phyloP scores from a whole-genome alignment of 331 rosid species.

The Saraca asoca region DNA sequence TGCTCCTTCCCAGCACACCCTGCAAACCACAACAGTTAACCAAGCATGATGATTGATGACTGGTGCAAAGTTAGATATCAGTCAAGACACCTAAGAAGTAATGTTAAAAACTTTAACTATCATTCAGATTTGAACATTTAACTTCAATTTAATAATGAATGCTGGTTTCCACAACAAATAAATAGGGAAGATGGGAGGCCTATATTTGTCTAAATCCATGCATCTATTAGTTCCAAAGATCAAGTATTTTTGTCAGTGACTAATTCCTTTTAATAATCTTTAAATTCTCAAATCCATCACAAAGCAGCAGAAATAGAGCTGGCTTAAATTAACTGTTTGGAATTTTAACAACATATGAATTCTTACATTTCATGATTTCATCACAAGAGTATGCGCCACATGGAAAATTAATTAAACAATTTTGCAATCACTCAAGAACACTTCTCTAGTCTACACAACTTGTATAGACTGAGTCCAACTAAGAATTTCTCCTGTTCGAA shows the following conservation, averaged over 20 bases:
- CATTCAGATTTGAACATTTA: not conserved
- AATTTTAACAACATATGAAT: too few relatives aligned
- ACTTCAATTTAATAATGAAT: not conserved
- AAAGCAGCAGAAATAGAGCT: too few relatives aligned
- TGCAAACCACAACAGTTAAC: slow-evolving; percentile 1
- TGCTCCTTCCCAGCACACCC: not conserved
- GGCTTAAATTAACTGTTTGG: too few relatives aligned
- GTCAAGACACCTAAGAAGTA: not conserved
- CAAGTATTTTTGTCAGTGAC: too few relatives aligned
- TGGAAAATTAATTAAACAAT: too few relatives aligned
- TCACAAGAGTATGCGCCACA: too few relatives aligned
- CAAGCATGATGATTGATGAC: slow-evolving; percentile 6
- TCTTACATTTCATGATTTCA: too few relatives aligned
- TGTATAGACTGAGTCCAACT: too few relatives aligned
- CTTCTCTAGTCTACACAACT: not conserved
- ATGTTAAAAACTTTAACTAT: not conserved
- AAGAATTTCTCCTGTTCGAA: not conserved
- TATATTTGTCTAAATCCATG: not conserved
- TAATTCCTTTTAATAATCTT: too few relatives aligned
- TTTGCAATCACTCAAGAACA: too few relatives aligned
- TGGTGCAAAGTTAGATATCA: not conserved
- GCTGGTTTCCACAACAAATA: not conserved
- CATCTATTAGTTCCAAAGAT: not conserved
- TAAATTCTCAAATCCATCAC: too few relatives aligned
- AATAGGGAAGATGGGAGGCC: not conserved